Evolutionary conservation across 129 eudicot species (phyloP).

Genomic region (Sambucus nigra): DNA sequence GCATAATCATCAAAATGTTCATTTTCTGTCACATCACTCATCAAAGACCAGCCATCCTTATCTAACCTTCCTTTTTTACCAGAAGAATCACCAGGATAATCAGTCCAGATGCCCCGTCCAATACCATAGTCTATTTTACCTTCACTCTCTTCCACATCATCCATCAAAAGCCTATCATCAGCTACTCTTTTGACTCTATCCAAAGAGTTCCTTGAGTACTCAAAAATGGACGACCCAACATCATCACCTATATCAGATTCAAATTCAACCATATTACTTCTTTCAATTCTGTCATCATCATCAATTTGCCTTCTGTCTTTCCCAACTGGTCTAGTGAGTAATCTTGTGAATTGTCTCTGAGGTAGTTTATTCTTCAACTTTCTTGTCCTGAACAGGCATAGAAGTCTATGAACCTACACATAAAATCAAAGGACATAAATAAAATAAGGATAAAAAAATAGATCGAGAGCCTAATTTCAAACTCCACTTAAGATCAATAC

Average conservation of each 20-base stretch:
- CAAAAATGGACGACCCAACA: neutral
- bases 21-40: constrained; percentile 9
- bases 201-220: neutral
- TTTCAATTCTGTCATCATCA: constrained; percentile 16
- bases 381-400: constrained; percentile 28
- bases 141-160: constrained; percentile 7
- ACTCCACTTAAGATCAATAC: neutral
- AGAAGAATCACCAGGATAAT: constrained; percentile 2
- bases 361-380: constrained; percentile 13
- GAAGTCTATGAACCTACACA: constrained; percentile 37
- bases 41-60: constrained; percentile 10
- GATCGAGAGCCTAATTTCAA: constrained; percentile 3
- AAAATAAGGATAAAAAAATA: neutral
- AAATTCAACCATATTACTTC: constrained; percentile 15
- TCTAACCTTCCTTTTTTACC: constrained; percentile 20
- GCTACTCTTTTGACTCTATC: constrained; percentile 17
- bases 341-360: constrained; percentile 13
- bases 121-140: neutral
- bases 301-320: constrained; percentile 16
- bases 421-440: neutral
- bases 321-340: constrained; percentile 6
- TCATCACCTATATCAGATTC: constrained; percentile 4
- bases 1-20: constrained; percentile 11
- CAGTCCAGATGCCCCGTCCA: neutral
- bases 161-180: constrained; percentile 7